Base-by-base conservation (phyloP, 495 filamentous ascomycete species). In the Aspergillus indologenus region DNA sequence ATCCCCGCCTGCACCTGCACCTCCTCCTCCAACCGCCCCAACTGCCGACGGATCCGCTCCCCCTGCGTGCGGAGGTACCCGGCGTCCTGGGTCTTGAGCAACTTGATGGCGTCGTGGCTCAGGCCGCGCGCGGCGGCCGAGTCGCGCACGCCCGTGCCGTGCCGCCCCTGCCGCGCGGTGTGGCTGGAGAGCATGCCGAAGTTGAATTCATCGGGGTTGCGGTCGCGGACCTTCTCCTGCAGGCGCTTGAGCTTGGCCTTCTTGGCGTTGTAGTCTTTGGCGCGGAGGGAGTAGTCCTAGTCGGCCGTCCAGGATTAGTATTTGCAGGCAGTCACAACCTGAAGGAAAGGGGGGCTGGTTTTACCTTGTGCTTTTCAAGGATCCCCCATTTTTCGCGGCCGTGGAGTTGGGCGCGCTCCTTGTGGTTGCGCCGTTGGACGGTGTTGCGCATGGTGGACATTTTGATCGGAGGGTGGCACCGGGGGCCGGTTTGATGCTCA, bases 131-230 rank as follows among this genome's bases (percentile, higher is more conserved):
- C 67, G 24, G 66, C 68, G 1, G 75, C 70, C 5, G 73, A 74
- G 19, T 73, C 73, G 21, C 75, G 71, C 44, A 80, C 79, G 1
- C 75, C 74, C 34, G 83, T 69, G 18, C 85, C 80, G 61, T 88
- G 85, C 56, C 83, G 82, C 26, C 86, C 84, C 54, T 86, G 81
- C 22, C 67, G 77, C 62, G 71, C 76, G 26, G 63, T 68, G 60
- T 74, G 75, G 3, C 68, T 69, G 40, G 76, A 80, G 72, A 95
- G 82, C 94, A 98, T 98, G 22, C 86, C 88, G 68, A 90, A 96
- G 75, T 90, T 86, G 79, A 98, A 98, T 73, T 96, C 92, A 84
- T 98, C 94, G 44, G 92, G 91, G 72, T 98, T 98, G 61, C 90
- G 87, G 45, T 94, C 85, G 56, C 83, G 80, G 21, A 88, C 93